Conservation (phyloP, 176 grass and related monocot genomes). For the Panicum miliaceum region DNA sequence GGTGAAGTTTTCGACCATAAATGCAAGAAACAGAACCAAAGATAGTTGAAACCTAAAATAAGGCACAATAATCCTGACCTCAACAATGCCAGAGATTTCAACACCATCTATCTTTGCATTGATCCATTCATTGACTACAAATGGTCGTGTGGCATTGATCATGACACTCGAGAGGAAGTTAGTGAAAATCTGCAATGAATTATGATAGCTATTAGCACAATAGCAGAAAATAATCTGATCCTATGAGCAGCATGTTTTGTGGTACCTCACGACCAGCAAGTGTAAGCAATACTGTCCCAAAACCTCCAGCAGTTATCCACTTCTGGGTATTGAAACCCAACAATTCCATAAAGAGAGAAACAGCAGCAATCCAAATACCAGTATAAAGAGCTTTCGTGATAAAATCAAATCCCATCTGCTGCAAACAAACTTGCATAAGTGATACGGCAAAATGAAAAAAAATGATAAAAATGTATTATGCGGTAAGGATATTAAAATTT, state of each 20-base stretch:
- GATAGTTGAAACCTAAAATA: conserved; percentile 15
- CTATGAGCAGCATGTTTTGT: conserved; percentile 15
- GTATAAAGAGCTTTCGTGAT: conserved; percentile 83
- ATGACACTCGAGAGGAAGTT: conserved; percentile 98
- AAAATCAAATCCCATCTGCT: conserved; percentile 97
- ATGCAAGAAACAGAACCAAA: conserved; percentile 33
- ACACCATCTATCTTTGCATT: conserved; percentile 91
- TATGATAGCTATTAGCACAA: conserved; percentile 27
- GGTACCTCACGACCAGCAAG: conserved; percentile 98
- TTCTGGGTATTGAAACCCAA: conserved; percentile 96
- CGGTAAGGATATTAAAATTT: not conserved
- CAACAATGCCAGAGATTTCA: conserved; percentile 92
- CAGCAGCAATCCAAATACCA: conserved; percentile 87
- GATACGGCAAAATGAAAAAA: not conserved
- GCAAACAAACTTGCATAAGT: conserved; percentile 51
- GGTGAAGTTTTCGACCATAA: not conserved
- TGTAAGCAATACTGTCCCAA: conserved; percentile 94
- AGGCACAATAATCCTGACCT: conserved; percentile 65
- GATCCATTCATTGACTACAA: conserved; percentile 96
- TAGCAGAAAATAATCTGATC: conserved; percentile 5
- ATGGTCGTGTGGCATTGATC: conserved; percentile 96
- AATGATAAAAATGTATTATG: not conserved
- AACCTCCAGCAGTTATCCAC: conserved; percentile 95
- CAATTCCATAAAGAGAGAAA: conserved; percentile 96
- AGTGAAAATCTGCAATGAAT: conserved; percentile 79